Percentiles rank a stretch among this genome's conserved stretches.
phyloP scores from a whole-genome alignment of 192 early-diverging fungal species.

The Backusella mclennaniae region DNA sequence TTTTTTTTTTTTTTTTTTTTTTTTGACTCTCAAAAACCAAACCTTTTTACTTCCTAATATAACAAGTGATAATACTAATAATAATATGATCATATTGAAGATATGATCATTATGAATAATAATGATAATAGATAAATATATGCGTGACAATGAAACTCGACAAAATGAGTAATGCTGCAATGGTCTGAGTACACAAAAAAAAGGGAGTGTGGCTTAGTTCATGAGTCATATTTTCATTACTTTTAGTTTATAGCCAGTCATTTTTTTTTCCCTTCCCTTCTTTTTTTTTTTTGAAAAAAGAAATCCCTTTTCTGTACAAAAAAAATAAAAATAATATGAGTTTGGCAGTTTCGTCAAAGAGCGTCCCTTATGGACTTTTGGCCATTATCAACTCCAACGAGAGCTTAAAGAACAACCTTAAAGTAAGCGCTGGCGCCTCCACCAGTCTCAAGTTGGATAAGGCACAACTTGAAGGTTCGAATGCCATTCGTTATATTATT shows the following conservation, averaged over 20 bases:
- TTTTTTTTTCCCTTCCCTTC: not conserved
- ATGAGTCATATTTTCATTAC: conserved; percentile 15
- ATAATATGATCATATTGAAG: too few relatives aligned
- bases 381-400: not conserved
- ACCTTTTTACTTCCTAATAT: too few relatives aligned
- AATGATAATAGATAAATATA: too few relatives aligned
- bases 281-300: not conserved
- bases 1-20: too few relatives aligned
- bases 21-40: too few relatives aligned
- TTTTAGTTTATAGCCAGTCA: not conserved
- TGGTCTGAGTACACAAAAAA: not conserved
- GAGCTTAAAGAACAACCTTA: not conserved
- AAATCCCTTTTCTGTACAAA: not conserved
- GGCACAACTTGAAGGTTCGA: not conserved
- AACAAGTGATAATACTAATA: too few relatives aligned
- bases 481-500: conserved; percentile 20
- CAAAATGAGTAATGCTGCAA: not conserved
- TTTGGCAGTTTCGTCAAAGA: conserved; percentile 3
- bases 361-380: conserved; percentile 13
- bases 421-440: not conserved
- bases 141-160: not conserved
- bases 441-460: not conserved
- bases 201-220: conserved; percentile 14
- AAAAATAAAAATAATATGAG: not conserved
- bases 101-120: too few relatives aligned